Conservation (phyloP, 2,329 filamentous ascomycete genomes). For the Phyllosticta capitalensis region DNA sequence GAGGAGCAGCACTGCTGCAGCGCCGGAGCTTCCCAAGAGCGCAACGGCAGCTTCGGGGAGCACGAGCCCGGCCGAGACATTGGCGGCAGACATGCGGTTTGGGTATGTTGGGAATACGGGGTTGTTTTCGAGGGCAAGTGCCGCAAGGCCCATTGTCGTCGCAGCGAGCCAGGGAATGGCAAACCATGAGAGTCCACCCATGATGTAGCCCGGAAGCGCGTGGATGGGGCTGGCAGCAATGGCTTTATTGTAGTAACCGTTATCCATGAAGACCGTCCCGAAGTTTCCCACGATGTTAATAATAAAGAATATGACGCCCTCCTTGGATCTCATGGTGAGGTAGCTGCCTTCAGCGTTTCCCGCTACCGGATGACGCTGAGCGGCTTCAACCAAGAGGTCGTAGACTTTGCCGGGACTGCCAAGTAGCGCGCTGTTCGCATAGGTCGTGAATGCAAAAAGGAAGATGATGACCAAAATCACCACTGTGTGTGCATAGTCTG, state of each 20-base stretch:
- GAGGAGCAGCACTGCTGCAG: conserved; percentile 57
- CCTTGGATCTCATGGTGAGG: conserved; percentile 71
- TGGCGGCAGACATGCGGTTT: conserved; percentile 58
- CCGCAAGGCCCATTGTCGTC: conserved; percentile 78
- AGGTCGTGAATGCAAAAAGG: conserved; percentile 73
- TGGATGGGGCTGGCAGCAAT: conserved; percentile 80
- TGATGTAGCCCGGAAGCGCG: conserved; percentile 78
- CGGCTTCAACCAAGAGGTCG: conserved; percentile 63
- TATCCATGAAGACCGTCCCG: conserved; percentile 74
- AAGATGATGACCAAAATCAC: conserved; percentile 77
- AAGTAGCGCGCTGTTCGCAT: conserved; percentile 61
- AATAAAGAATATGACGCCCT: conserved; percentile 82
- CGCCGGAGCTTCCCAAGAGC: conserved; percentile 71
- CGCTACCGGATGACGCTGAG: conserved; percentile 60
- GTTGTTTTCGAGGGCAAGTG: conserved; percentile 67
- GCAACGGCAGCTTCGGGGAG: conserved; percentile 79
- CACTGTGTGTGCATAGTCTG: conserved; percentile 82
- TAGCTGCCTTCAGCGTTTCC: conserved; percentile 78
- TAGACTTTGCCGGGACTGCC: conserved; percentile 72
- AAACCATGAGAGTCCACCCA: conserved; percentile 83
- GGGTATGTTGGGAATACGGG: conserved; percentile 64
- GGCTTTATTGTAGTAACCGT: conserved; percentile 74
- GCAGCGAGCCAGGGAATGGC: conserved; percentile 86
- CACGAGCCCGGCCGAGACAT: conserved; percentile 75
- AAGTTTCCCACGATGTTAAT: conserved; percentile 86